Percentiles rank a stretch among this genome's conserved stretches.
Conservation (phyloP, 768 basidiomycete genomes). For the Pleurotus ostreatus region DNA sequence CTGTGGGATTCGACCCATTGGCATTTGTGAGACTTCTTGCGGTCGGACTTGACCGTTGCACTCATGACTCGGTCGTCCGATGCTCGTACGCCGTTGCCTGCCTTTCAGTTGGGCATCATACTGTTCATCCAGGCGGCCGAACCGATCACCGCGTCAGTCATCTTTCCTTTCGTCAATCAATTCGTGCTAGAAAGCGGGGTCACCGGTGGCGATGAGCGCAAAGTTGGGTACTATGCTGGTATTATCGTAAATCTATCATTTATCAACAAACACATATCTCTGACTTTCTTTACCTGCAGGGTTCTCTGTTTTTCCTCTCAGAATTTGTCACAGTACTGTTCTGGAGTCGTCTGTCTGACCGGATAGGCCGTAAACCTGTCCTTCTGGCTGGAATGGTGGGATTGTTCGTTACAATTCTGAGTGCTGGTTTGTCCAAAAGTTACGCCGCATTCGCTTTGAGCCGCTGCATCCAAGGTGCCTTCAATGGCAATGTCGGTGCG, state of each 20-base stretch:
- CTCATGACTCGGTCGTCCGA: too few species aligned
- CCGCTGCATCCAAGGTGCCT: conserved; percentile 23
- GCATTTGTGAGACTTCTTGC: too few species aligned
- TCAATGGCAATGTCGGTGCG: conserved; percentile 29
- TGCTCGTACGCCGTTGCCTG: conserved; percentile 24
- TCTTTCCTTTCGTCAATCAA: conserved; percentile 36
- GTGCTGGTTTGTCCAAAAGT: conserved; percentile 37
- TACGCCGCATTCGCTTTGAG: conserved; percentile 29
- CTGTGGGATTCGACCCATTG: too few species aligned
- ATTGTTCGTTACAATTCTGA: conserved; percentile 31
- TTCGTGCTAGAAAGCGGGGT: conserved; percentile 32
- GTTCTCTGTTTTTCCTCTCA: conserved; percentile 40
- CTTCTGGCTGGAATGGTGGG: conserved; percentile 39
- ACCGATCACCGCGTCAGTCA: conserved; percentile 32
- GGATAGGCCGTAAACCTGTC: conserved; percentile 37
- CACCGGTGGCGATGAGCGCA: conserved; percentile 31
- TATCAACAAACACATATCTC: background rate
- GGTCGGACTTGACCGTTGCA: too few species aligned
- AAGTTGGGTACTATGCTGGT: conserved; percentile 38
- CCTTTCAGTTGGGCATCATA: conserved; percentile 26
- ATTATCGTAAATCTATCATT: conserved; percentile 24
- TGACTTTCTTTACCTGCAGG: conserved; percentile 20
- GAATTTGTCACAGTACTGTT: conserved; percentile 39
- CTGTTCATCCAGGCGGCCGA: conserved; percentile 28
- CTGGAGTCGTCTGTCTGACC: conserved; percentile 42